These are phyloP conservation scores for Boehmeria nivea DNA, from an alignment of 306 rosid species.

Conservation along the genomic window DNA sequence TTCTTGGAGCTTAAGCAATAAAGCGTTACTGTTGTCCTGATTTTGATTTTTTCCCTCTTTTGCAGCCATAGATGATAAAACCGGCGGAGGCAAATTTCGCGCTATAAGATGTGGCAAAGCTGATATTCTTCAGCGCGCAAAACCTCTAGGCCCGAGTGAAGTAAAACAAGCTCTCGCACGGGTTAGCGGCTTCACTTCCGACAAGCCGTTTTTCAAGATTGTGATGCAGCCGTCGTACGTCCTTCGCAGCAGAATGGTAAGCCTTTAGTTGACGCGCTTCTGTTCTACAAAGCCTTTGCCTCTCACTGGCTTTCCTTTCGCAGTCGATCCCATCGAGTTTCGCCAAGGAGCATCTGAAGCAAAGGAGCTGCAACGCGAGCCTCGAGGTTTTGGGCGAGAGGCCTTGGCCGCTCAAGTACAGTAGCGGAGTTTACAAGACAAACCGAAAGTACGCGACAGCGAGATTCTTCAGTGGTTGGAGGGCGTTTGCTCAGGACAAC, in stretches of 20 bases:
- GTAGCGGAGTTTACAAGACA: neutral
- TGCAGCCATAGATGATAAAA: neutral
- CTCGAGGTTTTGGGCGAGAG: too few relatives aligned
- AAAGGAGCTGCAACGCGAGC: too few relatives aligned
- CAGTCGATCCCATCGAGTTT: too few relatives aligned
- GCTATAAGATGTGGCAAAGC: neutral
- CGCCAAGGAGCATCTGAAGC: too few relatives aligned
- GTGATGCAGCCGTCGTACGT: slow-evolving; percentile 12
- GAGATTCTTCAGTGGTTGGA: neutral
- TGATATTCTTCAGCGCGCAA: too few relatives aligned
- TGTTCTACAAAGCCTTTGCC: too few relatives aligned
- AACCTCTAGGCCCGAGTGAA: too few relatives aligned
- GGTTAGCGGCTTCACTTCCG: slow-evolving; percentile 9
- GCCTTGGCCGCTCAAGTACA: neutral
- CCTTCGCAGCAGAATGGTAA: neutral
- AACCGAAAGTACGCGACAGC: too few relatives aligned
- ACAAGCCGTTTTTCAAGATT: slow-evolving; percentile 9
- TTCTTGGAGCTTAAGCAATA: neutral
- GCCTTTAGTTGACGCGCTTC: neutral
- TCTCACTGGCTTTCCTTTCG: too few relatives aligned
- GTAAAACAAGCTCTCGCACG: slow-evolving; percentile 7
- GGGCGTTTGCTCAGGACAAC: neutral
- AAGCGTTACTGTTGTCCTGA: neutral
- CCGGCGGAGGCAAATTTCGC: neutral
- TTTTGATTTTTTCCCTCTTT: neutral